Percentiles rank a stretch among this genome's conserved stretches.
Conservation (phyloP, 495 filamentous ascomycete species). For the Penicillium angulare region DNA sequence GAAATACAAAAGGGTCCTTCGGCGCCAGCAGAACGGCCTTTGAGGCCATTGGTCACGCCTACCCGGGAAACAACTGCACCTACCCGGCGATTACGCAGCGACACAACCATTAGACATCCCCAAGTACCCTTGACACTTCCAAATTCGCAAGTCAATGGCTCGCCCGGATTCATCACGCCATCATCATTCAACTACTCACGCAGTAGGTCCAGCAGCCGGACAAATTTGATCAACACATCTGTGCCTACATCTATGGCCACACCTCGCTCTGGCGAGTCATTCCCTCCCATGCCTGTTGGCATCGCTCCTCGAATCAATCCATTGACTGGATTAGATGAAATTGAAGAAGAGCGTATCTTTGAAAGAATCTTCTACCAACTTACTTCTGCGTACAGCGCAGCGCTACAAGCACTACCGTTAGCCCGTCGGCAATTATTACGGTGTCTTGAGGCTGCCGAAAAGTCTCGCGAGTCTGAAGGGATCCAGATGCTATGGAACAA, state of each 20-base stretch:
- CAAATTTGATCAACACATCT: slow-evolving; percentile 47
- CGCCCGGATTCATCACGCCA: slow-evolving; percentile 35
- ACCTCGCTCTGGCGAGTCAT: slow-evolving; percentile 79
- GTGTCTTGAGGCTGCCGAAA: slow-evolving; percentile 46
- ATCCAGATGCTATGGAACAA: slow-evolving; percentile 64
- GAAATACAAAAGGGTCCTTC: slow-evolving; percentile 23
- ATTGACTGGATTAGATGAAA: slow-evolving; percentile 57
- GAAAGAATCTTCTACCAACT: slow-evolving; percentile 76
- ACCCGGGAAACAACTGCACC: slow-evolving; percentile 54
- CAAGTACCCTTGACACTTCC: slow-evolving; percentile 30
- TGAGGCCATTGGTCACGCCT: slow-evolving; percentile 57
- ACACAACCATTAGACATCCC: slow-evolving; percentile 61
- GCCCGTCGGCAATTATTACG: slow-evolving; percentile 61
- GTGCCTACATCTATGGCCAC: slow-evolving; percentile 52
- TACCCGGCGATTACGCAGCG: slow-evolving; percentile 56
- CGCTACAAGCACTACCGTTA: slow-evolving; percentile 62
- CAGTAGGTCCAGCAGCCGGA: slow-evolving; percentile 53
- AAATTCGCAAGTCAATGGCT: slow-evolving; percentile 29
- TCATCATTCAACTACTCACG: slow-evolving; percentile 37
- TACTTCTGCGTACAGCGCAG: slow-evolving; percentile 61
- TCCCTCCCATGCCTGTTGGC: slow-evolving; percentile 55
- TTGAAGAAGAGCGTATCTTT: slow-evolving; percentile 74
- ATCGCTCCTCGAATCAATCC: slow-evolving; percentile 47
- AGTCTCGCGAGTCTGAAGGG: slow-evolving; percentile 45
- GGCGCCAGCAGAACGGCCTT: slow-evolving; percentile 27